Conservation (phyloP, 306 rosid genomes). For the Myrica gale region DNA sequence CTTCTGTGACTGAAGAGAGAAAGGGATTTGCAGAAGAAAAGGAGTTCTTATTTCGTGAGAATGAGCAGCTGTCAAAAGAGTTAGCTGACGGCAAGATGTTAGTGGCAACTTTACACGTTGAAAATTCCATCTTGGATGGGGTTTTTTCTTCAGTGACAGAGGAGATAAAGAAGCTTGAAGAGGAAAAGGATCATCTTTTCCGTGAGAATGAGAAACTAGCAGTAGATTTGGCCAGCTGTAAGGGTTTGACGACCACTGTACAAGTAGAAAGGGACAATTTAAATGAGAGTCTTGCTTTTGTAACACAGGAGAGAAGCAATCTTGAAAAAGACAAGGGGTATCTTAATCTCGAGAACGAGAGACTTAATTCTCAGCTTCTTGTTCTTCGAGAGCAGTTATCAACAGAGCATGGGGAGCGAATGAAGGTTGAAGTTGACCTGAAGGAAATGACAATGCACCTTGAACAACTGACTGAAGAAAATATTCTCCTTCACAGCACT, state of each 20-base stretch:
- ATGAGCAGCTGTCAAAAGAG: constrained; percentile 58
- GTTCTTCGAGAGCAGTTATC: constrained; percentile 52
- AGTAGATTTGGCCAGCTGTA: constrained; percentile 48
- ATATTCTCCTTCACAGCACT: constrained; percentile 49
- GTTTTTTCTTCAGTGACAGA: constrained; percentile 51
- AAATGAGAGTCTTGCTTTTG: constrained; percentile 51
- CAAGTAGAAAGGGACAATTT: constrained; percentile 52
- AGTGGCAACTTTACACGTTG: constrained; percentile 49
- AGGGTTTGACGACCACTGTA: constrained; percentile 47
- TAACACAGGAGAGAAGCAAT: constrained; percentile 45
- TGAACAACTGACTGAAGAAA: constrained; percentile 69
- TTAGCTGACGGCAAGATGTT: constrained; percentile 42
- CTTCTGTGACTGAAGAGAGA: constrained; percentile 46
- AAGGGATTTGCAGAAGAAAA: constrained; percentile 52
- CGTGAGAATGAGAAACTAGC: constrained; percentile 53
- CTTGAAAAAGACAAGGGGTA: constrained; percentile 56
- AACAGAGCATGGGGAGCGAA: constrained; percentile 44
- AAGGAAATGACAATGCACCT: constrained; percentile 43
- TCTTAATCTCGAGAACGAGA: constrained; percentile 51
- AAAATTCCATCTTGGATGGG: constrained; percentile 51
- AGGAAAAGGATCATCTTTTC: constrained; percentile 47
- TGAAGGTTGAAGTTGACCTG: constrained; percentile 52
- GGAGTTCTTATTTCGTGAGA: constrained; percentile 48
- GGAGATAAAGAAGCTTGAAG: constrained; percentile 48
- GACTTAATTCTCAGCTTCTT: constrained; percentile 48